A percentile compares a stretch with the other conserved stretches of the same genome.
These are phyloP conservation scores for Endocalyx cinctus DNA, from an alignment of 2,329 filamentous ascomycete species.

Conservation along the genomic window DNA sequence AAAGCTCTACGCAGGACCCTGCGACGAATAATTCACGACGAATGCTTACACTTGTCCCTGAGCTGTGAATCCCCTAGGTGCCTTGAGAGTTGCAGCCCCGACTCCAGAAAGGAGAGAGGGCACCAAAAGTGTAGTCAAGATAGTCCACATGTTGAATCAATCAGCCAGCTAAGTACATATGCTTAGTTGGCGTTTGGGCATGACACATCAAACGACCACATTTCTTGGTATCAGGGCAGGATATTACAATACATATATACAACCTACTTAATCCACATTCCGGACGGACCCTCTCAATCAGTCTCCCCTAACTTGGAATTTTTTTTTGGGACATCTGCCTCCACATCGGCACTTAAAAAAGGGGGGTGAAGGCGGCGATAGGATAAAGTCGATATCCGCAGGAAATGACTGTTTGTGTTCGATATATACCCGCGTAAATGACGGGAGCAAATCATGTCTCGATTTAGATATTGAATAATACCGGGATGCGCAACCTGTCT, in stretches of 20 bases:
- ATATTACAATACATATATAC: slow-evolving; percentile 17
- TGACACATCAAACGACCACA: slow-evolving; percentile 4
- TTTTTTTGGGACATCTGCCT: slow-evolving; percentile 15
- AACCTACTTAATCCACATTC: slow-evolving; percentile 15
- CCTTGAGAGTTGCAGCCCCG: slow-evolving; percentile 9
- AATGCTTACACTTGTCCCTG: slow-evolving; percentile 18
- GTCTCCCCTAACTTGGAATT: too few species aligned
- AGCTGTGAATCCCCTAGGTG: slow-evolving; percentile 10
- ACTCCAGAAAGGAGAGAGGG: slow-evolving; percentile 21
- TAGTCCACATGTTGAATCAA: slow-evolving; percentile 16
- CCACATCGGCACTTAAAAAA: slow-evolving; percentile 25
- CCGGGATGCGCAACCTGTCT: too few species aligned
- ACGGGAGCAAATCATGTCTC: slow-evolving; percentile 8
- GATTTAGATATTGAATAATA: too few species aligned
- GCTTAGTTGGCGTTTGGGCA: slow-evolving; percentile 9
- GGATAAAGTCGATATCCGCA: slow-evolving; percentile 18
- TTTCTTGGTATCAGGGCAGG: slow-evolving; percentile 5
- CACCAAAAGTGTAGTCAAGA: slow-evolving; percentile 15
- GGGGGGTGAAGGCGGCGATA: slow-evolving; percentile 13
- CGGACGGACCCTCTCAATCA: slow-evolving; percentile 22
- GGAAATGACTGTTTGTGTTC: slow-evolving; percentile 15
- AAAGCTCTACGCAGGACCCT: too few species aligned
- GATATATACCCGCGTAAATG: slow-evolving; percentile 18
- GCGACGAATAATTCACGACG: neutral
- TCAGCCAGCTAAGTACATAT: too few species aligned